Conservation (phyloP, 2,329 filamentous ascomycete species). For the Xylariaceae sp. region DNA sequence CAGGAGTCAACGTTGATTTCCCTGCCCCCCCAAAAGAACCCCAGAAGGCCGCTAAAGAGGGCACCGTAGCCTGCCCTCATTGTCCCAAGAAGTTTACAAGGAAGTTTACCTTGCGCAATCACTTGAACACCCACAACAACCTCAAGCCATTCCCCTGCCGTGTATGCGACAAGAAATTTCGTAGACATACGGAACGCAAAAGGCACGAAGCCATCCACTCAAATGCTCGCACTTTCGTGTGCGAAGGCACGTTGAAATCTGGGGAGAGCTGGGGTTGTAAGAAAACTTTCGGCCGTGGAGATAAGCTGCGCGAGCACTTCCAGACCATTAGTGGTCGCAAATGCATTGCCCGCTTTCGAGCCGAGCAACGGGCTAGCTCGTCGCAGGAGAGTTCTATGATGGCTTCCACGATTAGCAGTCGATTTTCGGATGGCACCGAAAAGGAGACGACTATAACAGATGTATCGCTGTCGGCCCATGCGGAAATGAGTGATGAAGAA, state of each 20-base stretch:
- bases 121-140: constrained; percentile 15
- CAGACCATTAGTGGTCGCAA: constrained; percentile 13
- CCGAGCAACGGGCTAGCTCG: constrained; percentile 6
- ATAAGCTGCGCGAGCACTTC: constrained; percentile 17
- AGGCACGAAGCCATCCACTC: constrained; percentile 17
- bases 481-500: no score
- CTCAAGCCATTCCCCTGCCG: constrained; percentile 15
- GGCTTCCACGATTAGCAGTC: no score
- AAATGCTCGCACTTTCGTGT: constrained; percentile 14
- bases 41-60: constrained; percentile 1
- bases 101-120: constrained; percentile 15
- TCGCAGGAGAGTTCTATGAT: no score
- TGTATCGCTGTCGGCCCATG: no score
- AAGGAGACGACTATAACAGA: no score
- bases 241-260: constrained; percentile 15
- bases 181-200: constrained; percentile 11
- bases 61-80: constrained; percentile 8
- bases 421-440: no score
- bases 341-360: constrained; percentile 12
- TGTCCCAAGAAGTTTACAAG: constrained; percentile 19
- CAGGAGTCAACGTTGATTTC: constrained; percentile 12
- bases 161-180: constrained; percentile 13
- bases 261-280: constrained; percentile 19
- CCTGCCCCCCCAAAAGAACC: constrained; percentile 12
- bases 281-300: constrained; percentile 13